Base-by-base conservation (phyloP, 78 protist species). In the Dictyostelium intermedium region DNA sequence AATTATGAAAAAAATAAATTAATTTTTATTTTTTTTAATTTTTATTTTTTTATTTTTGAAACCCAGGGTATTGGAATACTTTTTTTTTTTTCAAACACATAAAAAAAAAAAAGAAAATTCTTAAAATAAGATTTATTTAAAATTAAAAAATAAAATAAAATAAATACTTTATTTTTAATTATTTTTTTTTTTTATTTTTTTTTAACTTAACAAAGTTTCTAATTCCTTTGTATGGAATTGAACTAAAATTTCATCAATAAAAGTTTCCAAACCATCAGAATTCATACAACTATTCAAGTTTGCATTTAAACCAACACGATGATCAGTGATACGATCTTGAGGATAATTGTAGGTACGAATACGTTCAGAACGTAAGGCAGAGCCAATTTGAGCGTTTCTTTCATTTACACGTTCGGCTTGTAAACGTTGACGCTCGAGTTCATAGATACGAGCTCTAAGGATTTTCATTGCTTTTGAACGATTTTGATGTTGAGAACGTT, bases 311-410 rank as follows among this genome's bases (percentile, higher is more conserved):
- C 72, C 53, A 82, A 92, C 83, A 1, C 99, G 95, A 61, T 98
- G 99, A 85, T 98, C 99, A 20, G 99, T 98, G 56, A 98, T 89
- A 16, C 99, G 97, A 56, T 96, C 97, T 63, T 98, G 99, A 30
- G 97, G 97, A 60, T 70, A 87, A 53, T 98, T 98, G 82, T 98
- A 98, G 16, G 98, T 98, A 43, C 98, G 85, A 30, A 98, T 95
- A 39, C 94, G 20, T 70, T 97, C 98, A 1, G 91, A 77, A 23
- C 98, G 43, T 5, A 80, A 66, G 3, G 96, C 98, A 6, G 77
- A 41, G 10, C 97, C 97, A 47, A 96, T 86, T 82, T 91, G 97
- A 37, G 87, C 27, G 27, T 72, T 81, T 73, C 93, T 53, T 27
- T 20, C 56, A 1, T 61, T 23, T 5, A 32, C 32, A 9, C 95